phyloP scores from a whole-genome alignment of 1,139 yeast species.

The Geotrichum klebahnii region DNA sequence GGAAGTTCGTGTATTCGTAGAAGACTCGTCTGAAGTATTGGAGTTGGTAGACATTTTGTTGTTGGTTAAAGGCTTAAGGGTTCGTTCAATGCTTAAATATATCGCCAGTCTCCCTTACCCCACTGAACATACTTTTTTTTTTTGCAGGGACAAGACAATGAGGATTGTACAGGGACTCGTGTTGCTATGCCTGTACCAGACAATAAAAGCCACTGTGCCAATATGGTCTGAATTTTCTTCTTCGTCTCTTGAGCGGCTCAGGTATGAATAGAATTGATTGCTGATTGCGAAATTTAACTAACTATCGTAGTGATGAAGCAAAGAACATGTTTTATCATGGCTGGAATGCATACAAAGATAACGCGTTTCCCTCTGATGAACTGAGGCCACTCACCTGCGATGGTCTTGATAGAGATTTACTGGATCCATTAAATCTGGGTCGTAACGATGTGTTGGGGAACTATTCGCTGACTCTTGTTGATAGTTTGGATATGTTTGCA shows the following conservation, averaged over 20 bases:
- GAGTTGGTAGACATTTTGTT: not conserved
- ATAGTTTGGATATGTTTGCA: conserved; percentile 73
- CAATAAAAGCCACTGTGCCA: not conserved
- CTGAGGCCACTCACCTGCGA: conserved; percentile 68
- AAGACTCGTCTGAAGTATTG: not conserved
- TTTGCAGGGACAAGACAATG: not conserved
- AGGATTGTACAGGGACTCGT: not conserved
- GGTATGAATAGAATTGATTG: not conserved
- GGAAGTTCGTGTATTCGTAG: not conserved
- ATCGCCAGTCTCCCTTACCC: not conserved
- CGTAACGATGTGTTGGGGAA: conserved; percentile 85
- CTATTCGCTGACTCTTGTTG: conserved; percentile 71
- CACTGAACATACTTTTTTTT: not conserved
- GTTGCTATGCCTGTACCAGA: not conserved
- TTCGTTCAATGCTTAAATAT: too few relatives aligned
- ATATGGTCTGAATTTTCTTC: conserved; percentile 1
- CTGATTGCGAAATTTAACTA: not conserved
- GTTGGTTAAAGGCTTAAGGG: not conserved
- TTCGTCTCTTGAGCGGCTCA: not conserved
- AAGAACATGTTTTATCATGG: conserved; percentile 62
- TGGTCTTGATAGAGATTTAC: conserved; percentile 62
- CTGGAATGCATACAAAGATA: conserved; percentile 63
- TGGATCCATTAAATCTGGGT: conserved; percentile 51
- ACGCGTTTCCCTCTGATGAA: conserved; percentile 83
- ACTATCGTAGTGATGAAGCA: conserved; percentile 10